Evolutionary conservation across 805 yeast genomes (phyloP).

Genomic region (Phaffomyces thermotolerans): DNA sequence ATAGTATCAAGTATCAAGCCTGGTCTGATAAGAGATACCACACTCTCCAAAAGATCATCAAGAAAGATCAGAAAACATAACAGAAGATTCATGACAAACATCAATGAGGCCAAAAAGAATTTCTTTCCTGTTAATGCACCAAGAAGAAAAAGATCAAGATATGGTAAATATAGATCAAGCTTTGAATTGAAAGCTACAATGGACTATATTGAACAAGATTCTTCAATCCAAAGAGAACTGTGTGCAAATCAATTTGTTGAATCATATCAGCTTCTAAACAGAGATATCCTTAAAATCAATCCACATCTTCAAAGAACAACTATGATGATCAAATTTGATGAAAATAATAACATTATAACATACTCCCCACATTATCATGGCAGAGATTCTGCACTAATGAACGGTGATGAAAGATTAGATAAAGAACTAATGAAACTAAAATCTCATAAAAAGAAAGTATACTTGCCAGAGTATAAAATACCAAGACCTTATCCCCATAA

Average conservation of each 20-base stretch:
- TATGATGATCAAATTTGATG: slow-evolving; percentile 20
- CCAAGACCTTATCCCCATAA: slow-evolving; percentile 9
- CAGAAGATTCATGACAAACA: slow-evolving; percentile 18
- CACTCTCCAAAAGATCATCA: slow-evolving; percentile 11
- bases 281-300: slow-evolving; percentile 9
- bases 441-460: neutral
- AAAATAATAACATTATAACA: slow-evolving; percentile 20
- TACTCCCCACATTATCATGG: slow-evolving; percentile 21
- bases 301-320: slow-evolving; percentile 10
- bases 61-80: slow-evolving; percentile 9
- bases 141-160: slow-evolving; percentile 13
- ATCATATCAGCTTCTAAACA: slow-evolving; percentile 6
- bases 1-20: slow-evolving; percentile 14
- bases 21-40: slow-evolving; percentile 1
- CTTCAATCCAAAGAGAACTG: slow-evolving; percentile 18
- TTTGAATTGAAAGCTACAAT: slow-evolving; percentile 18
- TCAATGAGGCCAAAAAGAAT: slow-evolving; percentile 13
- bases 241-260: slow-evolving; percentile 14
- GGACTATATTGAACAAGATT: slow-evolving; percentile 19
- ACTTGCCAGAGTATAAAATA: slow-evolving; percentile 9
- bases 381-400: slow-evolving; percentile 15
- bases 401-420: slow-evolving; percentile 19
- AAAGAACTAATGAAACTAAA: slow-evolving; percentile 17
- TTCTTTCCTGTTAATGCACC: slow-evolving; percentile 23
- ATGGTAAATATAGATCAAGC: slow-evolving; percentile 21